Conservation (phyloP, 345 rosid species). For the Hypericum androsaemum region DNA sequence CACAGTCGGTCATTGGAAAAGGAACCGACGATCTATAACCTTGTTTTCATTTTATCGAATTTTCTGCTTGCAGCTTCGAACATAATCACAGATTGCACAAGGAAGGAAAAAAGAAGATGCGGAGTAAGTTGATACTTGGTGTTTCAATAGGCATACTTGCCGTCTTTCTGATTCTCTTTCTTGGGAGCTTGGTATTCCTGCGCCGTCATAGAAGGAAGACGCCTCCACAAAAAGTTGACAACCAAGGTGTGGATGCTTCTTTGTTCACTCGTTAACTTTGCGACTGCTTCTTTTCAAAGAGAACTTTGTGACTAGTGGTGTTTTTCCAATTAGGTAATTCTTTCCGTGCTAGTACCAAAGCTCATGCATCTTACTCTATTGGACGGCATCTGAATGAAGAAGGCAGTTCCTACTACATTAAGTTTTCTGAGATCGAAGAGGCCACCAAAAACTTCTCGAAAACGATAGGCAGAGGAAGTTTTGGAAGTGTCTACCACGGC, state of each 20-base stretch:
- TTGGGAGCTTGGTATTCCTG: conserved; percentile 41
- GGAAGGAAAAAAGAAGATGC: conserved; percentile 32
- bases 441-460: conserved; percentile 65
- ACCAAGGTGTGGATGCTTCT: conserved; percentile 36
- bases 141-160: conserved; percentile 41
- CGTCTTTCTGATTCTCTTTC: conserved; percentile 36
- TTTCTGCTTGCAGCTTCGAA: conserved; percentile 41
- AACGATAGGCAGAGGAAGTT: conserved; percentile 90
- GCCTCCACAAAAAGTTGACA: conserved; percentile 21
- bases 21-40: too few species aligned
- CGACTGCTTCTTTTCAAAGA: conserved; percentile 3
- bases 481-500: conserved; percentile 85
- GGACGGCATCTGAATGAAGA: conserved; percentile 62
- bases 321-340: conserved; percentile 40
- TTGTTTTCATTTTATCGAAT: neutral
- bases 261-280: conserved; percentile 3
- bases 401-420: conserved; percentile 61
- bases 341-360: conserved; percentile 32
- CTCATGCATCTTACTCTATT: conserved; percentile 42
- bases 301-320: neutral
- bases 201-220: conserved; percentile 27
- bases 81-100: conserved; percentile 54
- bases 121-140: conserved; percentile 45
- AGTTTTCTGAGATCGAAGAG: conserved; percentile 63
- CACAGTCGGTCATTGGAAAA: too few species aligned